A percentile compares a stretch with the other conserved stretches of the same genome.
These are phyloP conservation scores for Trichocomaceae sp. DNA, from an alignment of 2,329 filamentous ascomycete species.

Conservation along the genomic window DNA sequence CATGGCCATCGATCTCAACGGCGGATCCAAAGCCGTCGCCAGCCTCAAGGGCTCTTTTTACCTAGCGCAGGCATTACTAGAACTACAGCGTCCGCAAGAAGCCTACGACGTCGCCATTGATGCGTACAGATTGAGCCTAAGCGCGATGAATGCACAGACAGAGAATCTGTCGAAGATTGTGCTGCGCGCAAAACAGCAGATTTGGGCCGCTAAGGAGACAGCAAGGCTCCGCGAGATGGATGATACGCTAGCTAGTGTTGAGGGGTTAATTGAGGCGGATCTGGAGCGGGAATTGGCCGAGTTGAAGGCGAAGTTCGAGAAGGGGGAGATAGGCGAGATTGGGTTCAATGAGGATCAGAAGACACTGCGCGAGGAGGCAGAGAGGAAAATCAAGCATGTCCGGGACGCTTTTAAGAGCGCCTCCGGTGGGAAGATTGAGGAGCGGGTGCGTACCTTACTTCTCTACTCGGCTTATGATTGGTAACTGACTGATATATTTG, in stretches of 20 bases:
- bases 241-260: constrained; percentile 35
- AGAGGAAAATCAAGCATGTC: constrained; percentile 42
- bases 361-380: constrained; percentile 46
- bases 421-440: constrained; percentile 35
- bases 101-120: constrained; percentile 63
- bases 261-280: constrained; percentile 36
- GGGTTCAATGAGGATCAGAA: constrained; percentile 64
- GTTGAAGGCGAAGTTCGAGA: constrained; percentile 29
- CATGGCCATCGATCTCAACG: constrained; percentile 62
- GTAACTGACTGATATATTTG: not conserved
- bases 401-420: constrained; percentile 39
- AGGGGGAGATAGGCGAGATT: constrained; percentile 47
- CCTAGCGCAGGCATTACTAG: constrained; percentile 75
- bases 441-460: constrained; percentile 31
- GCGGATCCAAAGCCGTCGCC: constrained; percentile 38
- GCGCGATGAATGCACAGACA: constrained; percentile 59
- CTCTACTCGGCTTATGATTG: not conserved
- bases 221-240: constrained; percentile 41
- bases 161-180: constrained; percentile 66
- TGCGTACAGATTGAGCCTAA: constrained; percentile 66
- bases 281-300: constrained; percentile 31
- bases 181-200: constrained; percentile 72
- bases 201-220: constrained; percentile 70
- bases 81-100: constrained; percentile 62
- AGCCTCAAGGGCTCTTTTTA: constrained; percentile 81